phyloP scores from a whole-genome alignment of 2,329 filamentous ascomycete genomes.

The Colletotrichum nymphaeae region DNA sequence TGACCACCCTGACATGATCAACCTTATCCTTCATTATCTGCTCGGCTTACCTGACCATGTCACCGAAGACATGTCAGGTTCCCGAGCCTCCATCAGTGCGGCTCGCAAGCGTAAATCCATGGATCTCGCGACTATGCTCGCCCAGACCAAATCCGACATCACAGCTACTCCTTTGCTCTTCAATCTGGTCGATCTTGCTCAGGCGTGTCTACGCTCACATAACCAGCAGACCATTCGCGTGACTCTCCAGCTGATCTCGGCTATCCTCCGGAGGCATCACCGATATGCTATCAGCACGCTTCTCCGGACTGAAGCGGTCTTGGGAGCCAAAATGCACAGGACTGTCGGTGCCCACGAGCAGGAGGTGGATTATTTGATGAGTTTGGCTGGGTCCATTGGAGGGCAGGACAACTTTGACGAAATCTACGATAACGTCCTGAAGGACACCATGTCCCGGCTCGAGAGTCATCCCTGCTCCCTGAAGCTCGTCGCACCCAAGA shows the following conservation, averaged over 20 bases:
- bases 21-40: slow-evolving; percentile 92
- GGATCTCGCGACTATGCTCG: slow-evolving; percentile 84
- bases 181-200: slow-evolving; percentile 90
- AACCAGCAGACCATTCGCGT: slow-evolving; percentile 92
- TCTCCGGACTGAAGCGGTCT: slow-evolving; percentile 72
- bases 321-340: slow-evolving; percentile 65
- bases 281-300: slow-evolving; percentile 84
- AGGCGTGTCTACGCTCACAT: slow-evolving; percentile 84
- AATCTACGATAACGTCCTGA: slow-evolving; percentile 77
- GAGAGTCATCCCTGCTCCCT: slow-evolving; percentile 81
- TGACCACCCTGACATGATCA: slow-evolving; percentile 93
- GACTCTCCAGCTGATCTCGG: slow-evolving; percentile 86
- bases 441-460: slow-evolving; percentile 75
- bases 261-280: slow-evolving; percentile 88
- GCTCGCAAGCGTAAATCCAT: slow-evolving; percentile 88
- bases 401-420: slow-evolving; percentile 78
- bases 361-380: slow-evolving; percentile 79
- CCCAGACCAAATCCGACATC: slow-evolving; percentile 74
- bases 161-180: slow-evolving; percentile 87
- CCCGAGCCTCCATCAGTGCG: slow-evolving; percentile 69
- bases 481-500: slow-evolving; percentile 72
- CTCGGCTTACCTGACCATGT: slow-evolving; percentile 78
- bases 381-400: slow-evolving; percentile 75
- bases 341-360: slow-evolving; percentile 81
- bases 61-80: slow-evolving; percentile 47